Evolutionary conservation across 768 basidiomycete genomes (phyloP), one percentile per base, ranked within the genome.

Genomic region (Naganishia vaughanmartiniae): DNA sequence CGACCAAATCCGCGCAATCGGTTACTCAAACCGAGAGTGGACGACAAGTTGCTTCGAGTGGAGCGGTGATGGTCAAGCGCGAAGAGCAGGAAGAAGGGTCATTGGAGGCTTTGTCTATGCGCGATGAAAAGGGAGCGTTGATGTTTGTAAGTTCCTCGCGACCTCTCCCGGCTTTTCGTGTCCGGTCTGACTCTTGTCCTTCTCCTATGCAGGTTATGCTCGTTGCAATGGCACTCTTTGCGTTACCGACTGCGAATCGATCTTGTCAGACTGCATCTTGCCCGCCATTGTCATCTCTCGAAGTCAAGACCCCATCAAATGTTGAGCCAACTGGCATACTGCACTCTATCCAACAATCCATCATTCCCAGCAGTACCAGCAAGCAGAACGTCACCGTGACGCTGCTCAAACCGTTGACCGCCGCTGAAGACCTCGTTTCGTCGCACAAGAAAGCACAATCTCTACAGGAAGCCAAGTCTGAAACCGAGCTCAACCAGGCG

Each of bases 111-210:
- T 28, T 45, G 39, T 45, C 60, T 3, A 42, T 26, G 26, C 21
- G 17, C 26, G 71, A 72, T 15, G 42, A 60, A 17, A 72, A 72
- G 45, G 67, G 67, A 26, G 67, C 54, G 24, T 45, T 72, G 45
- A 72, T 72, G 71, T 69, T 72, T 67, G 71, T 72, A 34, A 72
- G 71, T 72, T 19, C 36, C n/a, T 19, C 2, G n/a, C 17, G 34
- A 21, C 6, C n/a, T n/a, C n/a, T 9, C 10, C 4, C 55, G 9
- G 1, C 11, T 14, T 15, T 36, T 9, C 39, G 30, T 15, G 14
- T 6, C 24, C 39, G 21, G 17, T 45, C 11, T 34, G 6, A 39
- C 34, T 70, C 24, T 24, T 34, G 14, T 65, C 34, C 14, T 33
- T 24, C n/a, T 54, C 19, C 34, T 46, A 53, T 21, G 21, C 34